Conservation (phyloP, 495 filamentous ascomycete species). For the Aspergillus mulundensis region DNA sequence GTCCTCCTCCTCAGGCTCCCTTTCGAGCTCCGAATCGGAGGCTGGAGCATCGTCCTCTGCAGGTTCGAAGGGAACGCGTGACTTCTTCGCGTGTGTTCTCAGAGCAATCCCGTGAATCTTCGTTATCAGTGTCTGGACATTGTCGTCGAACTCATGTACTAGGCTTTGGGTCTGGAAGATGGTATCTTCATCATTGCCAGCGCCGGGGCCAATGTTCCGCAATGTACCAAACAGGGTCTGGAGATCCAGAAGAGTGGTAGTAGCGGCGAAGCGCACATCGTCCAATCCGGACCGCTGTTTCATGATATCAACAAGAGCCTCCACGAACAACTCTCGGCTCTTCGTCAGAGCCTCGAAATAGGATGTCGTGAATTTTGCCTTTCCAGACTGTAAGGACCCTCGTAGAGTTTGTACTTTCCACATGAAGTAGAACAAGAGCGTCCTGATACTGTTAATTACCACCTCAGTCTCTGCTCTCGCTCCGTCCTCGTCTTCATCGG, state of each 20-base stretch:
- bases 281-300: constrained; percentile 56
- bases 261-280: constrained; percentile 69
- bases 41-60: constrained; percentile 63
- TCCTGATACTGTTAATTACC: constrained; percentile 65
- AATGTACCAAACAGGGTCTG: constrained; percentile 75
- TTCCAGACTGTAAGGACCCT: constrained; percentile 34
- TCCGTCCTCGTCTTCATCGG: constrained; percentile 56
- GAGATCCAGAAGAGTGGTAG: constrained; percentile 72
- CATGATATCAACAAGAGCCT: constrained; percentile 62
- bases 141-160: constrained; percentile 56
- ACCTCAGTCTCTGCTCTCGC: constrained; percentile 72
- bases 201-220: constrained; percentile 41
- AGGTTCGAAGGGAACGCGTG: constrained; percentile 62
- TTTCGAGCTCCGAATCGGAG: constrained; percentile 40
- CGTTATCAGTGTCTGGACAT: constrained; percentile 58
- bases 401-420: constrained; percentile 69
- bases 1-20: constrained; percentile 55
- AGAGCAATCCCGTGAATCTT: constrained; percentile 72
- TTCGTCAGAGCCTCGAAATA: constrained; percentile 44
- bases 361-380: constrained; percentile 48
- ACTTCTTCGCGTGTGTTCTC: constrained; percentile 66
- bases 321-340: constrained; percentile 49
- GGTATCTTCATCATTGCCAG: constrained; percentile 45
- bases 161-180: constrained; percentile 54
- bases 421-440: constrained; percentile 85